Conservation (phyloP, 805 yeast genomes). For the Metschnikowia noctiluminum region DNA sequence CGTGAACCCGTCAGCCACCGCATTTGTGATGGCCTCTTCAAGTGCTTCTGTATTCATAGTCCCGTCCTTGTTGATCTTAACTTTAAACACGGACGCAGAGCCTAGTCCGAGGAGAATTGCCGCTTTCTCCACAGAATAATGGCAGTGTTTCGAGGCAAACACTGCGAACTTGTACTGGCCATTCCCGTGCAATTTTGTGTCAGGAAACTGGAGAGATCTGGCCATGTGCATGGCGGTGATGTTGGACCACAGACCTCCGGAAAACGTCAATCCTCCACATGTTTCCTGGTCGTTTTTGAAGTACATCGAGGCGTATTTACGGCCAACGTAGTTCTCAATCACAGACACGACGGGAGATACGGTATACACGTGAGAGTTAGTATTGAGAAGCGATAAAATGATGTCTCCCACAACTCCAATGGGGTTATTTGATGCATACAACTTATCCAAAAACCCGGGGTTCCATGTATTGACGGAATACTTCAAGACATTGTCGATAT, state of each 20-base stretch:
- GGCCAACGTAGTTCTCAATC: slow-evolving; percentile 66
- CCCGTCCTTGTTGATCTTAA: slow-evolving; percentile 55
- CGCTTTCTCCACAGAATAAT: slow-evolving; percentile 77
- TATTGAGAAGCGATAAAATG: slow-evolving; percentile 64
- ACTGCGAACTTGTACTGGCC: slow-evolving; percentile 54
- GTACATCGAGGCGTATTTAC: slow-evolving; percentile 65
- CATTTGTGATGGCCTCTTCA: slow-evolving; percentile 40
- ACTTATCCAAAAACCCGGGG: slow-evolving; percentile 78
- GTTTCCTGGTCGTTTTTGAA: slow-evolving; percentile 39
- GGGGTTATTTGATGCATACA: slow-evolving; percentile 81
- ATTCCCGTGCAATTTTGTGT: slow-evolving; percentile 64
- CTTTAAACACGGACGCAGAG: slow-evolving; percentile 55
- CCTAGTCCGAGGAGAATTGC: slow-evolving; percentile 78
- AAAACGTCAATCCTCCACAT: slow-evolving; percentile 80
- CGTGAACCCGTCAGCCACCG: slow-evolving; percentile 53
- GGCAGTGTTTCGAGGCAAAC: slow-evolving; percentile 69
- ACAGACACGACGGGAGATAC: slow-evolving; percentile 79
- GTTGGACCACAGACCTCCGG: slow-evolving; percentile 88
- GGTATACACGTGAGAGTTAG: slow-evolving; percentile 82
- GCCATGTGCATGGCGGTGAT: slow-evolving; percentile 79
- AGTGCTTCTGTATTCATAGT: slow-evolving; percentile 50
- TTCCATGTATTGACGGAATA: slow-evolving; percentile 84
- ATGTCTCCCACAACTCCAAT: slow-evolving; percentile 76
- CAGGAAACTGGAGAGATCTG: slow-evolving; percentile 61
- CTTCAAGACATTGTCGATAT: slow-evolving; percentile 54